Evolutionary conservation across 129 eudicot genomes (phyloP).

Genomic region (Kitagawia praeruptora): DNA sequence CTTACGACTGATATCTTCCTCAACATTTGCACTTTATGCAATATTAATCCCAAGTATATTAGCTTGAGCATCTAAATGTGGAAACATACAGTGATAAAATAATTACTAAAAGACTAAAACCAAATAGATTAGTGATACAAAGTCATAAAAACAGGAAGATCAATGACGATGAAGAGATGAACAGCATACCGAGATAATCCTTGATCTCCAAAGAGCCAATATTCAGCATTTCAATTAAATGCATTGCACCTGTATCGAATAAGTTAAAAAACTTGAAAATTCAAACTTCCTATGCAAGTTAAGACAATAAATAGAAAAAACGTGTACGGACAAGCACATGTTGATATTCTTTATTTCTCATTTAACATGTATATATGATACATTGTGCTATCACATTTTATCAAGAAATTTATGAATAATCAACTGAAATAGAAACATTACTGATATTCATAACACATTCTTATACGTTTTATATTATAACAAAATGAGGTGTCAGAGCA

Average conservation of each 20-base stretch:
- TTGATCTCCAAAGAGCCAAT: slow-evolving; percentile 51
- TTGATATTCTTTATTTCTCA: not conserved
- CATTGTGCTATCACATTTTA: not conserved
- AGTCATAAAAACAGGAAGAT: not conserved
- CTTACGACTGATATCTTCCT: not conserved
- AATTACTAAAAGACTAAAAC: not conserved
- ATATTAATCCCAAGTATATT: not conserved
- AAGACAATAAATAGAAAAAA: too few relatives aligned
- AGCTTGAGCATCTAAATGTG: not conserved
- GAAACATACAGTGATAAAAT: not conserved
- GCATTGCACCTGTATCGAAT: slow-evolving; percentile 46
- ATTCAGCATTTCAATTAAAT: slow-evolving; percentile 35
- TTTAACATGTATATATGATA: not conserved
- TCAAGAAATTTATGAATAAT: not conserved
- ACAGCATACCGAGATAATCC: slow-evolving; percentile 68
- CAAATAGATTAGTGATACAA: not conserved
- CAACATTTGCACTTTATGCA: not conserved
- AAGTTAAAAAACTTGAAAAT: not conserved
- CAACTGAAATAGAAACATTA: not conserved
- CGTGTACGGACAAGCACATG: not conserved
- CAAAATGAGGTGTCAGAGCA: slow-evolving; percentile 11
- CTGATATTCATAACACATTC: not conserved
- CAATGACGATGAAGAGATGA: not conserved
- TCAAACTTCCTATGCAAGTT: not conserved
- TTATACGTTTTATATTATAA: not conserved